A percentile compares a stretch with the other conserved stretches of the same genome.
Evolutionary conservation across 1,139 yeast genomes (phyloP).

Genomic region (Protomyces inouyei): DNA sequence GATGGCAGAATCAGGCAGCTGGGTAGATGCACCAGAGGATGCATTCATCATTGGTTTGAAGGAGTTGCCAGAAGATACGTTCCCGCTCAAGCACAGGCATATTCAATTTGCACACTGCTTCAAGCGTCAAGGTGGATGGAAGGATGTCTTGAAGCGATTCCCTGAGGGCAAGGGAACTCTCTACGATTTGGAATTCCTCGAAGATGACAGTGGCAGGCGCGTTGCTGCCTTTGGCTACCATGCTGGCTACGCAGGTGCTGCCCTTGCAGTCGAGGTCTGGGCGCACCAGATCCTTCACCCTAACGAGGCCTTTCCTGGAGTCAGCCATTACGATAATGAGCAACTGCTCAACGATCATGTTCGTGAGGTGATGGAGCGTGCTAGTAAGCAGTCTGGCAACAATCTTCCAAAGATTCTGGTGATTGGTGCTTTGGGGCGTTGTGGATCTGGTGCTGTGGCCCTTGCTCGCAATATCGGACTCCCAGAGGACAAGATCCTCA

Average conservation of each 20-base stretch:
- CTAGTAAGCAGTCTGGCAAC: slow-evolving; percentile 41
- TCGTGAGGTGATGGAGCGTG: slow-evolving; percentile 54
- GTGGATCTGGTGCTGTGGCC: slow-evolving; percentile 97
- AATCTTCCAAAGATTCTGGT: slow-evolving; percentile 46
- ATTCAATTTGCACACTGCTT: slow-evolving; percentile 98
- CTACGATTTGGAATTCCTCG: slow-evolving; percentile 90
- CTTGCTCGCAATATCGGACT: slow-evolving; percentile 76
- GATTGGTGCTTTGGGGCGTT: slow-evolving; percentile 97
- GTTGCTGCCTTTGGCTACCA: slow-evolving; percentile 98
- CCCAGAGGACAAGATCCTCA: slow-evolving; percentile 73
- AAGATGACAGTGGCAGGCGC: slow-evolving; percentile 91
- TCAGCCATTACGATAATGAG: slow-evolving; percentile 80
- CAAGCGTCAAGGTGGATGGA: slow-evolving; percentile 96
- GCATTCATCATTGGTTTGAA: slow-evolving; percentile 88
- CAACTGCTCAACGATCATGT: slow-evolving; percentile 65
- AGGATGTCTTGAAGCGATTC: slow-evolving; percentile 79
- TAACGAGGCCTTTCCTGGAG: slow-evolving; percentile 60
- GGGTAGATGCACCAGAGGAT: slow-evolving; percentile 86
- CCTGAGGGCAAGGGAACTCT: slow-evolving; percentile 85
- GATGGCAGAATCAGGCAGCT: slow-evolving; percentile 86
- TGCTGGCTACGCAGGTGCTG: slow-evolving; percentile 99
- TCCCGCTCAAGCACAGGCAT: slow-evolving; percentile 92
- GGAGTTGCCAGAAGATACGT: slow-evolving; percentile 90
- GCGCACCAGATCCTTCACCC: slow-evolving; percentile 77
- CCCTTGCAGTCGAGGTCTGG: slow-evolving; percentile 91